Evolutionary conservation across 2,329 filamentous ascomycete species (phyloP).

Genomic region (Penicillium sp.): DNA sequence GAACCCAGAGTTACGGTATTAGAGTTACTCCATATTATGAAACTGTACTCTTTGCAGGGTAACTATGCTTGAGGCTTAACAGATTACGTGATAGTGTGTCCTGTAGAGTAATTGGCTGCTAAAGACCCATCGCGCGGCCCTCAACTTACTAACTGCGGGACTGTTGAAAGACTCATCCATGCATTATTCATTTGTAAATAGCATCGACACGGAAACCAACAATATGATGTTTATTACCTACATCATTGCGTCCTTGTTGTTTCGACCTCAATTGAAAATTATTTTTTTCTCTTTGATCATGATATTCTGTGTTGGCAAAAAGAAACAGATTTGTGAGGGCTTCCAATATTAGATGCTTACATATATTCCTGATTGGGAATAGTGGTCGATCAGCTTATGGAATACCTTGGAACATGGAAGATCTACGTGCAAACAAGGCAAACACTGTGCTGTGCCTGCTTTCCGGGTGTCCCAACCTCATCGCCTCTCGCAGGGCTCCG

Average conservation of each 20-base stretch:
- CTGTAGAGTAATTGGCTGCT: neutral
- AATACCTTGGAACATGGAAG: slow-evolving; percentile 7
- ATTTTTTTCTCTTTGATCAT: neutral
- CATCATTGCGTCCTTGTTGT: neutral
- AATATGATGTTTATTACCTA: neutral
- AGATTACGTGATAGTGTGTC: neutral
- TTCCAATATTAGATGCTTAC: slow-evolving; percentile 8
- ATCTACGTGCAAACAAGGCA: slow-evolving; percentile 12
- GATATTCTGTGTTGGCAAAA: neutral
- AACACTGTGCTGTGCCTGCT: slow-evolving; percentile 5
- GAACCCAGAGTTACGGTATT: too few species aligned
- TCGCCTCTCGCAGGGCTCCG: neutral
- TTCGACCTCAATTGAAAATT: neutral
- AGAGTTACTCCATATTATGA: too few species aligned
- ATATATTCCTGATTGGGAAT: slow-evolving; percentile 6
- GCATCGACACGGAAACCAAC: neutral
- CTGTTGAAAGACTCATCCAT: slow-evolving; percentile 6
- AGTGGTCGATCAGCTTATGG: slow-evolving; percentile 10
- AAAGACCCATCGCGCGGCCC: neutral
- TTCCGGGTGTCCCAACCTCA: neutral
- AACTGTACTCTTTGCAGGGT: too few species aligned
- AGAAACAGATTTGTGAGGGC: slow-evolving; percentile 9
- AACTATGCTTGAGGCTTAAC: too few species aligned
- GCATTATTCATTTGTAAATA: slow-evolving; percentile 5
- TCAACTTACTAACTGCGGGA: slow-evolving; percentile 4